Percentiles rank a stretch among this genome's conserved stretches.
Conservation (phyloP, 768 basidiomycete species). For the Trichaptum fuscoviolaceum region DNA sequence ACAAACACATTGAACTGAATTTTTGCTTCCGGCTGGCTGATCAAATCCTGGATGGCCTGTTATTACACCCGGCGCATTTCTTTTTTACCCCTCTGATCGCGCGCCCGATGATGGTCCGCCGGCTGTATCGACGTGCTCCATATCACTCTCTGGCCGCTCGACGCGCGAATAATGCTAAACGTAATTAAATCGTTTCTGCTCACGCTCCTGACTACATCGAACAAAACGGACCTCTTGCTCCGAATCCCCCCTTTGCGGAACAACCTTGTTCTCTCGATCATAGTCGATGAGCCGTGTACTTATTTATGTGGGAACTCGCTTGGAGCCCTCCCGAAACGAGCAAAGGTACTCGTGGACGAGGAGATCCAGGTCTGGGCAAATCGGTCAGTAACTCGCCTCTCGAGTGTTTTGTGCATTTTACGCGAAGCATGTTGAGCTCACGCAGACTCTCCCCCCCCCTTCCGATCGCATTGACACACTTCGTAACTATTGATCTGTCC, state of each 20-base stretch:
- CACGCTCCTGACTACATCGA: too few species aligned
- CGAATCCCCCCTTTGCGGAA: not conserved
- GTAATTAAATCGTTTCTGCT: too few species aligned
- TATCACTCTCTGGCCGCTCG: slow-evolving; percentile 34
- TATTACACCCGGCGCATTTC: not conserved
- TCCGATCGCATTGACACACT: slow-evolving; percentile 16
- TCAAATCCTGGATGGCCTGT: not conserved
- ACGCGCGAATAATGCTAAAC: not conserved
- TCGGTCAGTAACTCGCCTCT: slow-evolving; percentile 24
- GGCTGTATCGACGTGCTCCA: slow-evolving; percentile 6
- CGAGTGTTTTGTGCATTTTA: not conserved
- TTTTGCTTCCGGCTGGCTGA: not conserved
- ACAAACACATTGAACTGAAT: slow-evolving; percentile 2
- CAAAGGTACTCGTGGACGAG: slow-evolving; percentile 67
- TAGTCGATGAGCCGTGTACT: slow-evolving; percentile 50
- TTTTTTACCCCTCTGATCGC: not conserved
- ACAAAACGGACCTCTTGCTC: too few species aligned
- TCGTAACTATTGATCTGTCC: slow-evolving; percentile 8
- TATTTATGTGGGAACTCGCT: slow-evolving; percentile 98
- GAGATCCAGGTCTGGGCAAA: slow-evolving; percentile 84
- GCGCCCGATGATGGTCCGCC: not conserved
- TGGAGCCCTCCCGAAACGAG: slow-evolving; percentile 73
- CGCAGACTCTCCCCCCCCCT: slow-evolving; percentile 4
- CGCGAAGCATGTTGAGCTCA: slow-evolving; percentile 6
- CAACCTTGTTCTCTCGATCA: slow-evolving; percentile 8